These are phyloP conservation scores for Geotrichum phurueaensis DNA, from an alignment of 1,139 yeast genomes.

Conservation along the genomic window DNA sequence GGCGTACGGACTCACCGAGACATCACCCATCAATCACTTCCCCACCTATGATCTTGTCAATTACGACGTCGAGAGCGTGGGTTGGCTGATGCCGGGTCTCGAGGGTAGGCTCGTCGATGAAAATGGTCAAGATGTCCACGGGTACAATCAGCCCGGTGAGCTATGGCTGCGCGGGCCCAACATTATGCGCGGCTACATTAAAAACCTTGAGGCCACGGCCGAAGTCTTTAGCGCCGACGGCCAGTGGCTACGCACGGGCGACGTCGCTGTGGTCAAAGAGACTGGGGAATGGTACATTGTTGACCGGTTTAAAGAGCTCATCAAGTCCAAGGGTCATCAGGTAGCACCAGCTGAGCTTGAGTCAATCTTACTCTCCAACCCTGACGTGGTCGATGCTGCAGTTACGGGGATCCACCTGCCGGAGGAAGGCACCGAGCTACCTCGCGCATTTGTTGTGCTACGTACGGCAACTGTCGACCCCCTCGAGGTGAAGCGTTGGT, in stretches of 20 bases:
- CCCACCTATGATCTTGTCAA: conserved; percentile 14
- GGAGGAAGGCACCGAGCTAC: conserved; percentile 32
- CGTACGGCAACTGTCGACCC: conserved; percentile 19
- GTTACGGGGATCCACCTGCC: conserved; percentile 31
- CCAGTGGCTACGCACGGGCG: conserved; percentile 64
- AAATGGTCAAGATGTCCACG: conserved; percentile 46
- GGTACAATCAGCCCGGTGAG: conserved; percentile 44
- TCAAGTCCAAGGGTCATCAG: conserved; percentile 74
- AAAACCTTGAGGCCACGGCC: conserved; percentile 45
- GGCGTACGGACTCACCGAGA: conserved; percentile 67
- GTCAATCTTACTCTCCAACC: conserved; percentile 47
- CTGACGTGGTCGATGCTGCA: conserved; percentile 31
- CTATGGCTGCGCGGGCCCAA: conserved; percentile 64
- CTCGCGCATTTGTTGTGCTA: conserved; percentile 34
- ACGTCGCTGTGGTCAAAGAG: conserved; percentile 50
- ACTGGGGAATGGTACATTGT: conserved; percentile 53
- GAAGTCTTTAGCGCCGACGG: conserved; percentile 53
- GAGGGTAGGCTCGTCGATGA: conserved; percentile 30
- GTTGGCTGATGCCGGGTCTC: conserved; percentile 29
- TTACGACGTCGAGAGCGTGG: conserved; percentile 23
- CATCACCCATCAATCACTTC: conserved; percentile 28
- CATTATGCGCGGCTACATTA: conserved; percentile 52
- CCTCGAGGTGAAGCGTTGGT: conserved; percentile 25
- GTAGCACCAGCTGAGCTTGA: conserved; percentile 74
- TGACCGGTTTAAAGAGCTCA: conserved; percentile 71